Percentiles rank a stretch among this genome's conserved stretches.
These are phyloP conservation scores for Psilocybe azurescens DNA, from an alignment of 768 basidiomycete species.

Conservation along the genomic window DNA sequence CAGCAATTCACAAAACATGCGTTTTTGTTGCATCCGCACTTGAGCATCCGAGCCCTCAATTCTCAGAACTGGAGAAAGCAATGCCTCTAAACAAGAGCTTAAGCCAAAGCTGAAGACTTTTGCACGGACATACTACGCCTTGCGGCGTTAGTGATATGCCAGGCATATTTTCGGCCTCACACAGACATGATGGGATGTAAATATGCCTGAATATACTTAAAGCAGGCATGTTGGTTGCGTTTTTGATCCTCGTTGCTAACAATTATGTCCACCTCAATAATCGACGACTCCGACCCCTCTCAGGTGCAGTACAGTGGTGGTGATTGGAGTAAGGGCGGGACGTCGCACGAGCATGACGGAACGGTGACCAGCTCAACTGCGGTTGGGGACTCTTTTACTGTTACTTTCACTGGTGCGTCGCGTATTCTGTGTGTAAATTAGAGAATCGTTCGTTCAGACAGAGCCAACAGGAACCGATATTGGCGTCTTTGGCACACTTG, in stretches of 20 bases:
- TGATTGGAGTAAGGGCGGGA: conserved; percentile 37
- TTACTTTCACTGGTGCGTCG: conserved; percentile 37
- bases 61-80: no score
- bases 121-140: not conserved
- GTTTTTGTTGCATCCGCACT: no score
- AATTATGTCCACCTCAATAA: conserved; percentile 27
- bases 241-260: conserved; percentile 1
- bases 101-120: no score
- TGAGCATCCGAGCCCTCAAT: no score
- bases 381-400: conserved; percentile 39
- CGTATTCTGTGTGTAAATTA: not conserved
- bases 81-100: no score
- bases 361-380: conserved; percentile 40
- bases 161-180: not conserved
- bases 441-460: not conserved
- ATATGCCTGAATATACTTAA: not conserved
- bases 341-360: conserved; percentile 28
- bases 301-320: conserved; percentile 36
- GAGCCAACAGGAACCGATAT: conserved; percentile 34
- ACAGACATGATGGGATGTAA: not conserved
- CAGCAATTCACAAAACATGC: no score
- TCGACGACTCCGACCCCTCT: conserved; percentile 41
- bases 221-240: conserved; percentile 4
- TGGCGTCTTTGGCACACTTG: conserved; percentile 39
- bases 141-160: not conserved